Evolutionary conservation across 2,329 filamentous ascomycete species (phyloP), one percentile per base, ranked within the genome.

Genomic region (Neonectria sp.): DNA sequence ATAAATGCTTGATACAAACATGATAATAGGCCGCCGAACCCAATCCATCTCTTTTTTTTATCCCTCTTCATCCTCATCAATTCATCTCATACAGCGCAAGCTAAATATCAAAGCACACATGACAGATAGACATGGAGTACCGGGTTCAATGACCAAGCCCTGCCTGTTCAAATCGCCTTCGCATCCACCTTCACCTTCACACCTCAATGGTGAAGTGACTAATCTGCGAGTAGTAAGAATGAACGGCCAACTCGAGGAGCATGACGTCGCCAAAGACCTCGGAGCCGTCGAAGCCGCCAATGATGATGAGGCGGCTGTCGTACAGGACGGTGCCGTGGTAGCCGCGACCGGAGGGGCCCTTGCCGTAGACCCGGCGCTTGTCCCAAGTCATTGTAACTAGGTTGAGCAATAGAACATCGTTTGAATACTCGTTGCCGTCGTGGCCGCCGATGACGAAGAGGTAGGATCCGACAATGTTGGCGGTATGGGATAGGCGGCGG

Each of bases 311-410:
- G 56, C 91, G 84, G 71, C 88, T 90, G 76, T 93, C 91, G 74
- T 92, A 87, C 48, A 92, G 81, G 17, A 92, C 87, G 0, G 90
- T 85, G 56, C 89, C 89, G 77, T 93, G 91, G 76, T 93, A 93
- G 0, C 91, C 91, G 65, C 91, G 82, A 11, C 89, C 89, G 73
- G 85, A 88, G 1, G 90, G 90, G 12, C 88, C 85, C 69, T 87
- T 79, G 25, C 90, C 90, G 75, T 92, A 92, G 9, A 91, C 88
- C 69, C 84, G 87, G 68, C 91, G 85, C 76, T 86, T 87, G 76
- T 93, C 91, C 91, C 91, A 93, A n/a, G 89, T 87, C 91, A 93
- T 92, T 46, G 90, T 92, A 37, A 92, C 90, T 6, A 93, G 84
- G 76, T 93, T 93, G 35, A 93, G 84, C 57, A 92, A 82, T 63